Evolutionary conservation across 495 filamentous ascomycete genomes (phyloP).

Genomic region (Hypoxylon cercidicola): DNA sequence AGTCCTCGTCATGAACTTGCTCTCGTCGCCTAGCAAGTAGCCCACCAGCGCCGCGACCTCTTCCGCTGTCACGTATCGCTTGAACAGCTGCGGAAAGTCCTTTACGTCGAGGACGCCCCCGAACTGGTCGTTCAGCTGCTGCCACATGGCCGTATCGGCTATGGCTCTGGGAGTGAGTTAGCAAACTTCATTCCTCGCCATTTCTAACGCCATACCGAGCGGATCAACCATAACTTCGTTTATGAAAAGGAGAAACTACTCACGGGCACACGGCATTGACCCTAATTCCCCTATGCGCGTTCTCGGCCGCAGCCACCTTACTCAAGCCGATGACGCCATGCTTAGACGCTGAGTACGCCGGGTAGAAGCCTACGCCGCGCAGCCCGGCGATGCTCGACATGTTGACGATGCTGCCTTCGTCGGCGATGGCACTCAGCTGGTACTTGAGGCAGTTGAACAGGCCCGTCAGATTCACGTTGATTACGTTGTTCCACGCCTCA

Average conservation of each 20-base stretch:
- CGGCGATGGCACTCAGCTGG: slow-evolving; percentile 51
- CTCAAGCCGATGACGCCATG: slow-evolving; percentile 67
- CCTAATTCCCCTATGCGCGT: slow-evolving; percentile 56
- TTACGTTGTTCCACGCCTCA: slow-evolving; percentile 31
- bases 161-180: slow-evolving; percentile 1
- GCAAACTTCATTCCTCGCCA: neutral
- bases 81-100: slow-evolving; percentile 47
- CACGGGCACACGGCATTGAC: slow-evolving; percentile 66
- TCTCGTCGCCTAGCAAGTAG: slow-evolving; percentile 63
- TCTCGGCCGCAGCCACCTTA: slow-evolving; percentile 62
- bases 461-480: slow-evolving; percentile 38
- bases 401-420: slow-evolving; percentile 64
- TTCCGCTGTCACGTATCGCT: slow-evolving; percentile 54
- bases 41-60: slow-evolving; percentile 64
- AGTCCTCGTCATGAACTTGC: slow-evolving; percentile 58
- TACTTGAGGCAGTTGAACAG: slow-evolving; percentile 43
- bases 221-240: no score
- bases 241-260: slow-evolving; percentile 31
- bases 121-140: slow-evolving; percentile 37
- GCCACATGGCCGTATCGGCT: slow-evolving; percentile 55
- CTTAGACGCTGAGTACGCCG: slow-evolving; percentile 63
- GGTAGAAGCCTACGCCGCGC: slow-evolving; percentile 49
- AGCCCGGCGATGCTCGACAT: slow-evolving; percentile 60
- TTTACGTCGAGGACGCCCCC: slow-evolving; percentile 36
- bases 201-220: no score